Evolutionary conservation across 352 stramenopile species (phyloP).

Genomic region (Globisporangium paddicum): DNA sequence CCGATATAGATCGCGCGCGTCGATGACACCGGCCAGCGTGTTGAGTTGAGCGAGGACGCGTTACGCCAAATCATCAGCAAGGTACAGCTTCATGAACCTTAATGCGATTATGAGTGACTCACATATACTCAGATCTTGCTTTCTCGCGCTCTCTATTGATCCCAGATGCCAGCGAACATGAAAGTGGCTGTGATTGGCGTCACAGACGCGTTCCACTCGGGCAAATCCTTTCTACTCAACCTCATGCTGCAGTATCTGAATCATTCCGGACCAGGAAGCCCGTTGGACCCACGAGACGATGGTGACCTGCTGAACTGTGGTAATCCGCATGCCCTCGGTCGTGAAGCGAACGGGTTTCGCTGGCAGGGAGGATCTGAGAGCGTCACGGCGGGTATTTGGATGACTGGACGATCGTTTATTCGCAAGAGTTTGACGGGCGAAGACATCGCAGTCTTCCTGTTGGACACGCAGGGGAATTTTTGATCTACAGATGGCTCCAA

Average conservation of each 20-base stretch:
- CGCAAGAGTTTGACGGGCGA: neutral
- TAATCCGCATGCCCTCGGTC: neutral
- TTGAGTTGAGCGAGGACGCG: too few relatives aligned
- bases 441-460: neutral
- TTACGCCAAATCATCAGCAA: too few relatives aligned
- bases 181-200: neutral
- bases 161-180: neutral
- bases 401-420: neutral
- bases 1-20: too few relatives aligned
- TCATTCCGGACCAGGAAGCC: neutral
- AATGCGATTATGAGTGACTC: too few relatives aligned
- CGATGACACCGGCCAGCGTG: too few relatives aligned
- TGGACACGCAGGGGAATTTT: neutral
- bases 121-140: too few relatives aligned
- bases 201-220: neutral
- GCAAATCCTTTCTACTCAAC: neutral
- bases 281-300: neutral
- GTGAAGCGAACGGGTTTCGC: neutral
- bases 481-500: neutral
- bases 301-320: neutral
- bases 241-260: neutral
- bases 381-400: neutral
- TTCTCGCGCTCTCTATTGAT: too few relatives aligned
- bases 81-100: too few relatives aligned
- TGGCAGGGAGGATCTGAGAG: neutral